Percentiles rank a stretch among this genome's conserved stretches.
Conservation (phyloP, 163 green algal species). For the Scenedesmus sp. region DNA sequence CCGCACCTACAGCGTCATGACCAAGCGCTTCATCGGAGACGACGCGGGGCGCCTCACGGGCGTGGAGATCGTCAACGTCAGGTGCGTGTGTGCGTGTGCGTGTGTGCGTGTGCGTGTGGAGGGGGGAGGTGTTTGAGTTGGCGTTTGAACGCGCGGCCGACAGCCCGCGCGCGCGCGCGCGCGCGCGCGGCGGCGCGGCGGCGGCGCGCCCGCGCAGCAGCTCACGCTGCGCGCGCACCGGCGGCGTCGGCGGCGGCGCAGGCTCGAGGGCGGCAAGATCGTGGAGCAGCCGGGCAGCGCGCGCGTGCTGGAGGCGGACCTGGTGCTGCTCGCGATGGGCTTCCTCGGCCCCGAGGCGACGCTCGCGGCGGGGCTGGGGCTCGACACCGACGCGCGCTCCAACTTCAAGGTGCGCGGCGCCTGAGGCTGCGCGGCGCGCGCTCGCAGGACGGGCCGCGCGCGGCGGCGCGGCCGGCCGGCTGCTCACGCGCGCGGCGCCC, state of each 20-base stretch:
- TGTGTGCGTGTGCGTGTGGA: no score
- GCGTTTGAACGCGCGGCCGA: no score
- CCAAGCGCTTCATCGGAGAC: conserved; percentile 92
- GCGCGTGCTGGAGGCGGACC: conserved; percentile 85
- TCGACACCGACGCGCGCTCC: conserved; percentile 84
- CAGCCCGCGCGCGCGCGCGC: no score
- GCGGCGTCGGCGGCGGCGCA: no score
- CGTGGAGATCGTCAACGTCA: conserved; percentile 82
- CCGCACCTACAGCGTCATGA: conserved; percentile 92
- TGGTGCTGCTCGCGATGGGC: conserved; percentile 95
- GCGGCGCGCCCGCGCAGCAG: no score
- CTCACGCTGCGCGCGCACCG: no score
- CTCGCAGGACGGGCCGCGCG: no score
- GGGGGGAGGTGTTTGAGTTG: no score
- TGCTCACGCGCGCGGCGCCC: not conserved
- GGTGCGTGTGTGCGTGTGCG: no score
- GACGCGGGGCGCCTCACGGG: conserved; percentile 77
- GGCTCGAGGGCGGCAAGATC: conserved; percentile 56
- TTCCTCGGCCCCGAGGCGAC: conserved; percentile 94
- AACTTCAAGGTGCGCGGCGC: conserved; percentile 91
- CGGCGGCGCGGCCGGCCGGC: not conserved
- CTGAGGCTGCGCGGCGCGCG: no score
- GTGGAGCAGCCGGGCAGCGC: conserved; percentile 73
- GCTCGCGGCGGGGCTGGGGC: conserved; percentile 78
- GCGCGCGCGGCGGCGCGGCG: no score